These are phyloP conservation scores for Saturnispora serradocipensis DNA, from an alignment of 805 yeast species.

Conservation along the genomic window DNA sequence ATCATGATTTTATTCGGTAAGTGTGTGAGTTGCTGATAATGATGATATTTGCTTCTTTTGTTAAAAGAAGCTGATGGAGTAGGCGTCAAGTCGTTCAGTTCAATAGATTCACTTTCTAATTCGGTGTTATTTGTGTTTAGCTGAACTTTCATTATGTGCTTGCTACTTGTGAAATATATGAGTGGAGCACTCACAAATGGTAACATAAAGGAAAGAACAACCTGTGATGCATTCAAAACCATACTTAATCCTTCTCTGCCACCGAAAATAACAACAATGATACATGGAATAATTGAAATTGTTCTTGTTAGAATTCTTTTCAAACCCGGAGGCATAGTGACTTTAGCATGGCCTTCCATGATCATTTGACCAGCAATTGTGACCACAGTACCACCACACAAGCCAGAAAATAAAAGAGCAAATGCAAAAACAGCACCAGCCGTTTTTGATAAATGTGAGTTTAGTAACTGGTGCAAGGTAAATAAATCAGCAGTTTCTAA, in stretches of 20 bases:
- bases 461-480: conserved; percentile 66
- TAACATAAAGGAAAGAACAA: conserved; percentile 65
- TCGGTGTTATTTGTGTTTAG: conserved; percentile 5
- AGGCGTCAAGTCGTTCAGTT: neutral
- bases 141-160: conserved; percentile 30
- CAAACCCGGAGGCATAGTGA: conserved; percentile 76
- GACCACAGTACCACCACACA: conserved; percentile 90
- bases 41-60: neutral
- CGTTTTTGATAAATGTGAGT: conserved; percentile 63
- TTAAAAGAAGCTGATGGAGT: neutral
- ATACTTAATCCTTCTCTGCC: conserved; percentile 78
- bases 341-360: conserved; percentile 76
- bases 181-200: conserved; percentile 88
- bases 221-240: conserved; percentile 75
- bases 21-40: neutral
- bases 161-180: conserved; percentile 68
- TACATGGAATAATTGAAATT: conserved; percentile 80
- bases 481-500: conserved; percentile 74
- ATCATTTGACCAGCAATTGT: conserved; percentile 93
- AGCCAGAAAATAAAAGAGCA: conserved; percentile 86
- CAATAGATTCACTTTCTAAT: neutral
- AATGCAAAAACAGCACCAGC: conserved; percentile 87
- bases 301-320: conserved; percentile 72
- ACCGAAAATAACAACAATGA: conserved; percentile 57
- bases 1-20: conserved; percentile 1